These are phyloP conservation scores for Penicillium flavigenum DNA, from an alignment of 495 filamentous ascomycete species.

Conservation along the genomic window DNA sequence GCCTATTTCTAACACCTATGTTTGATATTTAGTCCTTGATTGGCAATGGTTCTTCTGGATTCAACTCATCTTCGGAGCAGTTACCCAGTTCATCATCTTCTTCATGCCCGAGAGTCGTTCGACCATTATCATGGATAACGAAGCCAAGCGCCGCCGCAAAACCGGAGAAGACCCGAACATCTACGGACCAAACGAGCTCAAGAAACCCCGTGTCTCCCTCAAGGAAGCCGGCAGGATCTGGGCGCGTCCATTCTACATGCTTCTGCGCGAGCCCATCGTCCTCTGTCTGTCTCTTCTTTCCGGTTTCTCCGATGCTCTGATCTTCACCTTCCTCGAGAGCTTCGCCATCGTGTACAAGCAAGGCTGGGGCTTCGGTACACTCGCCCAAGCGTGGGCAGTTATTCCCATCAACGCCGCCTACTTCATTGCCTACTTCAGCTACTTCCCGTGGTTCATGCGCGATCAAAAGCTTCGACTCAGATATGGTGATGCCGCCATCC, in stretches of 20 bases:
- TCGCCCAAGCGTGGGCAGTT: slow-evolving; percentile 54
- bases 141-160: slow-evolving; percentile 62
- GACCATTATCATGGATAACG: slow-evolving; percentile 63
- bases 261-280: slow-evolving; percentile 71
- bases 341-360: slow-evolving; percentile 62
- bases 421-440: slow-evolving; percentile 60
- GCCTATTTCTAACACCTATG: slow-evolving; percentile 1
- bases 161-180: slow-evolving; percentile 53
- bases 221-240: slow-evolving; percentile 59
- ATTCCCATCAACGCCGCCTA: slow-evolving; percentile 64
- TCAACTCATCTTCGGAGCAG: slow-evolving; percentile 69
- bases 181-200: slow-evolving; percentile 64
- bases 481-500: slow-evolving; percentile 29
- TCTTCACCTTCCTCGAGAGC: slow-evolving; percentile 73
- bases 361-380: slow-evolving; percentile 57
- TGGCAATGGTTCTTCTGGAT: slow-evolving; percentile 84
- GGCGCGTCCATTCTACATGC: slow-evolving; percentile 72
- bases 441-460: slow-evolving; percentile 59
- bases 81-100: slow-evolving; percentile 60
- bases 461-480: slow-evolving; percentile 44
- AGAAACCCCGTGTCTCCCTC: slow-evolving; percentile 49
- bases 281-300: slow-evolving; percentile 66
- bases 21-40: slow-evolving; percentile 30
- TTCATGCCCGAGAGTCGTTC: slow-evolving; percentile 68
- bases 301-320: slow-evolving; percentile 74